phyloP scores from a whole-genome alignment of 495 filamentous ascomycete genomes.

The Penicillium subrubescens region DNA sequence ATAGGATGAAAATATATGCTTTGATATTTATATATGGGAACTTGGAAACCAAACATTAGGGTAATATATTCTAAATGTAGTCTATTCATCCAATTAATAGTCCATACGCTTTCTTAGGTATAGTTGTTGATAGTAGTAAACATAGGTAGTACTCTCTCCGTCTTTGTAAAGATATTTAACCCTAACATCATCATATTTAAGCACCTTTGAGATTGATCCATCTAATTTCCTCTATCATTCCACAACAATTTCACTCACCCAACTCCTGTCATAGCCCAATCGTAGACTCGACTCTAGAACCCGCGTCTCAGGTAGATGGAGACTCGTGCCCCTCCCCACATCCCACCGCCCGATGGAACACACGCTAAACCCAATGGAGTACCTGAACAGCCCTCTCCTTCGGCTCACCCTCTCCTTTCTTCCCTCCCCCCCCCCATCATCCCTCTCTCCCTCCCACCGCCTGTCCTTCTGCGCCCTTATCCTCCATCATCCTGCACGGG shows the following conservation, averaged over 20 bases:
- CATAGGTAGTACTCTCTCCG: no score
- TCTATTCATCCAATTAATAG: no score
- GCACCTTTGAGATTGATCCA: background rate
- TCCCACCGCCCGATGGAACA: slow-evolving; percentile 36
- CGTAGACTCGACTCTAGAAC: slow-evolving; percentile 1
- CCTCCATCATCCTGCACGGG: slow-evolving; percentile 2
- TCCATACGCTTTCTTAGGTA: no score
- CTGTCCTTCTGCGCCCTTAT: slow-evolving; percentile 12
- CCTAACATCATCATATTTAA: background rate
- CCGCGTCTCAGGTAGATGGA: slow-evolving; percentile 10
- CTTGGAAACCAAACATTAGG: no score
- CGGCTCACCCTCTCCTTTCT: slow-evolving; percentile 29
- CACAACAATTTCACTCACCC: background rate
- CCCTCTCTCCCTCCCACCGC: slow-evolving; percentile 15
- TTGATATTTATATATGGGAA: no score
- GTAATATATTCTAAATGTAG: no score
- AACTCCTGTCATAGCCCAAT: background rate
- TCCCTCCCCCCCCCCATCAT: slow-evolving; percentile 4
- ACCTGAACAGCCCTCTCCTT: slow-evolving; percentile 32
- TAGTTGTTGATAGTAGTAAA: no score
- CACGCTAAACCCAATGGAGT: slow-evolving; percentile 28
- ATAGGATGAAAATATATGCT: background rate
- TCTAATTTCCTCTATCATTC: background rate
- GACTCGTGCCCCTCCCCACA: slow-evolving; percentile 31
- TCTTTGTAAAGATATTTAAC: no score